Evolutionary conservation across 352 stramenopile genomes (phyloP), one percentile per base, ranked within the genome.

Genomic region (Phytophthora cactorum): DNA sequence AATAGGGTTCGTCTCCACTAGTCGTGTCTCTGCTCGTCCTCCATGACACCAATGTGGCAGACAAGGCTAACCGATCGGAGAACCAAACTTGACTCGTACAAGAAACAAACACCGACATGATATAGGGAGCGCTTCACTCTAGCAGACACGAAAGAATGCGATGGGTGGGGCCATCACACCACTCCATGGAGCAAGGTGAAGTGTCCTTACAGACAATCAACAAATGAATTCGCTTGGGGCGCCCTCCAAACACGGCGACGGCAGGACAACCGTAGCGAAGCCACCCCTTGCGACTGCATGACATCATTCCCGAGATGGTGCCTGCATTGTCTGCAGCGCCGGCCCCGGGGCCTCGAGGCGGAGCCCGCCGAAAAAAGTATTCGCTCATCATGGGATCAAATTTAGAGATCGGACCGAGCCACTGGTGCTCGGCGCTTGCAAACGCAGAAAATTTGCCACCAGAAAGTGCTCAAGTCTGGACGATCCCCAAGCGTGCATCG

Each of bases 41-140:
- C 44, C 47, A 53, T 67, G 64, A 72, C 58, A 61, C 31, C 29
- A 44, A 59, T 38, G 57, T 50, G 44, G 58, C 64, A 72, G 64
- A 72, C 51, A 72, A 60, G 49, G 29, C 39, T 14, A 52, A 28
- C 22, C 14, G 50, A 36, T 71, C 27, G 32, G 52, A 63, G 67
- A 27, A 38, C 27, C 44, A 46, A 60, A 41, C 25, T 69, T 64
- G 62, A 69, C 58, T 66, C 38, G 59, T 39, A 54, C 59, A 66
- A 49, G 59, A 55, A 63, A 53, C 61, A 59, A 66, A 51, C 61
- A 60, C 60, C 60, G 61, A 74, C 59, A 70, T 74, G 66, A 74
- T 74, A 70, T 74, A 66, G 52, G 60, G 45, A 58, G 52, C 46
- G 52, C 36, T 44, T 25, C 27, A 31, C 38, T 54, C 58, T 31